Conservation (phyloP, 2,329 filamentous ascomycete species). For the Acephala macrosclerotiorum region DNA sequence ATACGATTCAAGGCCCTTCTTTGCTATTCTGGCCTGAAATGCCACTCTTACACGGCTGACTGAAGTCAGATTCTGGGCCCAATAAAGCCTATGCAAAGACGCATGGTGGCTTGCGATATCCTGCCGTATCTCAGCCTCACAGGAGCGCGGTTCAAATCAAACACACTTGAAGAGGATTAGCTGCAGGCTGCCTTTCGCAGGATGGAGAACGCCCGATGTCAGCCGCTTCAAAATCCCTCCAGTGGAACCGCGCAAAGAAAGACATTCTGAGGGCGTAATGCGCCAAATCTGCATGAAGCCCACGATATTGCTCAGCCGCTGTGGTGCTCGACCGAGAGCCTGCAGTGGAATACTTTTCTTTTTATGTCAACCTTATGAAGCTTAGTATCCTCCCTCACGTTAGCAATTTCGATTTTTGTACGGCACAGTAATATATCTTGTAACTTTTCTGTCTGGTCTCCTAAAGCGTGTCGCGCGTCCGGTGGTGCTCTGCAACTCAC, state of each 20-base stretch:
- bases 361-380: background rate
- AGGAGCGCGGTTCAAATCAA: background rate
- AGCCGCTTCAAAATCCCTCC: conserved; percentile 1
- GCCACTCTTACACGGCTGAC: background rate
- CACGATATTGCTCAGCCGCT: conserved; percentile 8
- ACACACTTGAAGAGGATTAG: conserved; percentile 6
- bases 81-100: background rate
- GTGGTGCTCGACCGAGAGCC: conserved; percentile 5
- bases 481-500: background rate
- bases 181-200: conserved; percentile 1
- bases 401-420: background rate
- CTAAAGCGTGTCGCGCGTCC: background rate
- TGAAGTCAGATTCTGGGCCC: background rate
- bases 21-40: background rate
- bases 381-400: background rate
- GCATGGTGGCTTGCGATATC: background rate
- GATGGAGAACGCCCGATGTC: background rate
- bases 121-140: conserved; percentile 7
- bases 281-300: conserved; percentile 3
- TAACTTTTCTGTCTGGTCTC: background rate
- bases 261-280: background rate
- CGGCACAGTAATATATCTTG: background rate
- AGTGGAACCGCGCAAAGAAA: conserved; percentile 1
- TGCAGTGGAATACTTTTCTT: background rate
- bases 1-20: background rate